Base-by-base conservation (phyloP, 805 yeast species). In the Isabelozyma heimii region DNA sequence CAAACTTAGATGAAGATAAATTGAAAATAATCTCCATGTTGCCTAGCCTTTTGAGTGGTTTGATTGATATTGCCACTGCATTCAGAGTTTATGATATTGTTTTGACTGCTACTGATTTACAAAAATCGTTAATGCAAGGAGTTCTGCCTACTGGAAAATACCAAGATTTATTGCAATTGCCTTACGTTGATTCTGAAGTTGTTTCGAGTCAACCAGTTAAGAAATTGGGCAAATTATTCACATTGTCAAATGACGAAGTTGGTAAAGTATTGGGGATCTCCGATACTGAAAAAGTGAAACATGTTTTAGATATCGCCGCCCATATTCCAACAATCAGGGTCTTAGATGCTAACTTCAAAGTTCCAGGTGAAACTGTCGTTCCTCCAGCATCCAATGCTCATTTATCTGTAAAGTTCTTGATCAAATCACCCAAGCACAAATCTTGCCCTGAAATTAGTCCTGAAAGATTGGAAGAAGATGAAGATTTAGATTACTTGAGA, bases 321-420 rank as follows among this genome's bases (percentile, higher is more conserved):
- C 72, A 77, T 30, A 80, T 91, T 33, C 97, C 97, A 40, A 67
- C 75, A 42, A 66, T 91, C 44, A 82, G 85, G 58, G 71, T 91
- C 13, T 54, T 91, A 27, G 81, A 80, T 45, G 85, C 95, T 40
- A 82, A 80, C 49, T 90, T 90, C 69, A 77, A 79, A 53, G 97
- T 92, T 40, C 92, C 97, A 3, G 98, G 98, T 33, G 97, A 91
- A 72, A 63, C 68, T 13, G 72, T 72, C 28, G 83, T 88, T 27
- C 86, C 97, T 26, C 76, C 79, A 24, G 47, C 55, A 44, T 82
- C 97, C 1, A 79, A 80, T 44, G 83, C 89, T 8, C 91, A 89
- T 66, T 72, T 95, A 50, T 83, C 82, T 28, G 55, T 94, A 20
- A 90, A 91, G 66, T 85, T 87, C 50, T 66, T 89, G 41, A 81